Base-by-base conservation (phyloP, 345 rosid genomes). In the Raphanus raphanistrum region DNA sequence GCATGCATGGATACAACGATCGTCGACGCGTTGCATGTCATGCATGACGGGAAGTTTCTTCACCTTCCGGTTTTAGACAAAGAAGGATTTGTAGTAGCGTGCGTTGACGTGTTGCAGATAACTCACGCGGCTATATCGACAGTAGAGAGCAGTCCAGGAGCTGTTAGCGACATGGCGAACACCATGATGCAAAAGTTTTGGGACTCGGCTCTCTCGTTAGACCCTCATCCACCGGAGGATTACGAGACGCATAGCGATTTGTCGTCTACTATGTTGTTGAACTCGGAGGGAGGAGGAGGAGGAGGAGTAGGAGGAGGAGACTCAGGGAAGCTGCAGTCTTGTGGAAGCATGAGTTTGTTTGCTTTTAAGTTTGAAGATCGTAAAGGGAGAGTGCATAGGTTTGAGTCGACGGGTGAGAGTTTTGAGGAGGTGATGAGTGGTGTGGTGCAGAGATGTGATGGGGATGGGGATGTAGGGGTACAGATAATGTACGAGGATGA, bases 161-260 rank as follows among this genome's bases (percentile, higher is more conserved):
- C 92, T 78, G 97, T 85, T 72, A 90, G 86, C 82, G 99, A 89
- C 32, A 68, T 72, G 77, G 85, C 98, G 71, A 92, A 79, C 70
- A 87, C 98, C 50, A 90, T 95, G 94, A 91, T 92, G 99, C 99
- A 95, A 81, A 95, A 91, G 84, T 95, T 95, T 29, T 95, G 98
- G 99, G 99, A 95, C 63, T 93, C 98, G 8, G 89, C 97, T 15
- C 91, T 95, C 43, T 81, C 93, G 35, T 84, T 88, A 77, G 97
- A 92, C 43, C 94, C 97, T 10, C 84, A 90, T 29, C 94, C 98
- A 11, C 85, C 90, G 0, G 97, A 91, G 71, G 98, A 92, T 81
- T 88, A 82, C 78, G 99, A 95, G 33, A 88, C 97, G 10, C 90
- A 85, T 29, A 95, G 99, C 75, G 99, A 95, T 69, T 78, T 89